Conservation (phyloP, 1,284 basidiomycete genomes). For the Rhodotorula sp. region DNA sequence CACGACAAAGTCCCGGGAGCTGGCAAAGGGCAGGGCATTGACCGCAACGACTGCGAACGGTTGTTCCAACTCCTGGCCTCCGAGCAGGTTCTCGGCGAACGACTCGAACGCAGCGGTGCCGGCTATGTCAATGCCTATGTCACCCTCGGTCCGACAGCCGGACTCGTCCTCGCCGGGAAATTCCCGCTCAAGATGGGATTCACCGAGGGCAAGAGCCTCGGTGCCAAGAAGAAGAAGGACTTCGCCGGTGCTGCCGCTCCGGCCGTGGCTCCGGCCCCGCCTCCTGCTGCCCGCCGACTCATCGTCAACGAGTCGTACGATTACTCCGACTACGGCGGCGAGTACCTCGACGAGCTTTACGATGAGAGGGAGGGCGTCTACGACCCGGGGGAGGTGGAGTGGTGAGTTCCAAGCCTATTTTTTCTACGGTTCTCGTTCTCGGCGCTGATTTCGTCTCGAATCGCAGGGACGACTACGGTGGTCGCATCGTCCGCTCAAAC, state of each 20-base stretch:
- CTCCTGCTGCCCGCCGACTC: neutral
- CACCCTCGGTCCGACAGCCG: conserved; percentile 39
- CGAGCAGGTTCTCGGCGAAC: conserved; percentile 52
- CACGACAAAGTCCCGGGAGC: conserved; percentile 57
- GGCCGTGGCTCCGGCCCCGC: neutral
- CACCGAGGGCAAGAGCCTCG: conserved; percentile 8
- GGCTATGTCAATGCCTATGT: conserved; percentile 52
- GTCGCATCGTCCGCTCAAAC: conserved; percentile 5
- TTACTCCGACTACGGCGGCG: conserved; percentile 28
- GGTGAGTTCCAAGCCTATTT: neutral
- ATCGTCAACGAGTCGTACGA: conserved; percentile 32
- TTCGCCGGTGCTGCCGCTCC: conserved; percentile 21
- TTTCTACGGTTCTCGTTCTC: no score
- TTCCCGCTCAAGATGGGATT: conserved; percentile 41
- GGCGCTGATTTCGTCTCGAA: no score
- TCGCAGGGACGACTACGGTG: conserved; percentile 12
- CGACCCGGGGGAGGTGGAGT: conserved; percentile 28
- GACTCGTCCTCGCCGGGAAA: conserved; percentile 28
- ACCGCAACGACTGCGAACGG: conserved; percentile 60
- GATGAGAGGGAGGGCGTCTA: conserved; percentile 27
- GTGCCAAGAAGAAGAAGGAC: neutral
- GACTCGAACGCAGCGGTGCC: conserved; percentile 45
- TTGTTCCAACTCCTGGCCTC: conserved; percentile 61
- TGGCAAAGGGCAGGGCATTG: conserved; percentile 59
- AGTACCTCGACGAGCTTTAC: conserved; percentile 17